These are phyloP conservation scores for Chlamydomonas sp. DNA, from an alignment of 139 green algal genomes.

Conservation along the genomic window DNA sequence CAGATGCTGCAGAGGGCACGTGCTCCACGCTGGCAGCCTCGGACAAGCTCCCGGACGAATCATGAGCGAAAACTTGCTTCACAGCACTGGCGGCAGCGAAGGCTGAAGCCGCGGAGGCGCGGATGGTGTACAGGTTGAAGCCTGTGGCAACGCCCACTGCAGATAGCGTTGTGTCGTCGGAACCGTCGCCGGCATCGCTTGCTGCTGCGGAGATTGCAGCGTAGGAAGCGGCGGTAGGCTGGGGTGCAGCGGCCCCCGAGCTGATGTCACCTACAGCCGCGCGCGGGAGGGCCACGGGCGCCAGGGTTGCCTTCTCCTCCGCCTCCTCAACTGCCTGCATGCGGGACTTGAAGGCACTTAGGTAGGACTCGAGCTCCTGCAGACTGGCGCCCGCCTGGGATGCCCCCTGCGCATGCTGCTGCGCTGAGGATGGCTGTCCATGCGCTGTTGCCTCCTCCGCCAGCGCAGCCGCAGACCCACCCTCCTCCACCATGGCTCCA, in stretches of 20 bases:
- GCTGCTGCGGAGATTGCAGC: too few relatives aligned
- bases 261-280: too few relatives aligned
- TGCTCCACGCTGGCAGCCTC: too few relatives aligned
- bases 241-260: too few relatives aligned
- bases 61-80: slow-evolving; percentile 10
- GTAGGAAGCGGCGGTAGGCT: too few relatives aligned
- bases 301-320: not conserved
- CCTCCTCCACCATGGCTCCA: too few relatives aligned
- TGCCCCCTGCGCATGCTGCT: not conserved
- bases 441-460: too few relatives aligned
- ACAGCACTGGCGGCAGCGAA: slow-evolving; percentile 13
- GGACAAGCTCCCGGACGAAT: too few relatives aligned
- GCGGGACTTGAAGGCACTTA: slow-evolving; percentile 13
- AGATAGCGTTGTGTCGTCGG: not conserved
- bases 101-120: slow-evolving; percentile 17
- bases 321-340: not conserved
- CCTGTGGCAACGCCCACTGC: not conserved
- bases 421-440: too few relatives aligned
- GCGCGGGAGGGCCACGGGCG: too few relatives aligned
- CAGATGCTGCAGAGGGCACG: too few relatives aligned
- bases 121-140: slow-evolving; percentile 28
- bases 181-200: not conserved
- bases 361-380: slow-evolving; percentile 16
- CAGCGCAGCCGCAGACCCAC: not conserved
- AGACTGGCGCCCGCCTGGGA: slow-evolving; percentile 7